A percentile compares a stretch with the other conserved stretches of the same genome.
Evolutionary conservation across 352 stramenopile genomes (phyloP).

Genomic region (Pythium aphanidermatum): DNA sequence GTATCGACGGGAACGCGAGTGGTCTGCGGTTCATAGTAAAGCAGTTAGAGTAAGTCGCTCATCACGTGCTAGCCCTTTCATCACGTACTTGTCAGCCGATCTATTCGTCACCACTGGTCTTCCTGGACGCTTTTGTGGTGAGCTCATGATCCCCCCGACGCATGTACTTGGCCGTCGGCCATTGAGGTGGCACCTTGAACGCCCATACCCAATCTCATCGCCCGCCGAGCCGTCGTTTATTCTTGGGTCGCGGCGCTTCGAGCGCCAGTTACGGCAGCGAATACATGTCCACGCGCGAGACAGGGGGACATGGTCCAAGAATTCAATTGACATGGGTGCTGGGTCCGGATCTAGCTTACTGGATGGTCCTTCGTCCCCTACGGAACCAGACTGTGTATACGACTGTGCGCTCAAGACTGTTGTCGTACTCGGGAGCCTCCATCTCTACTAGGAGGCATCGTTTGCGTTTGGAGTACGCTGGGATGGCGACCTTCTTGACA

Average conservation of each 20-base stretch:
- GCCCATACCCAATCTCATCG: no score
- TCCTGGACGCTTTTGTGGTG: constrained; percentile 2
- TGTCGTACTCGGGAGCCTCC: constrained; percentile 5
- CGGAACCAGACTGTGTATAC: constrained; percentile 6
- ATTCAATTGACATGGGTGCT: no score
- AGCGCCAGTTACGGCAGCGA: constrained; percentile 4
- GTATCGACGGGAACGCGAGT: constrained; percentile 18
- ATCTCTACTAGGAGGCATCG: background rate
- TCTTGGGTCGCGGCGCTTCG: constrained; percentile 4
- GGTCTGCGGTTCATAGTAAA: no score
- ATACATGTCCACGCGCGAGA: no score
- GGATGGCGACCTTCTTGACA: background rate
- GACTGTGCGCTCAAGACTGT: background rate
- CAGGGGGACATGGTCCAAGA: no score
- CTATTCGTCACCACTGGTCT: background rate
- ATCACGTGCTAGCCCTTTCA: background rate
- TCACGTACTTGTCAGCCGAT: background rate
- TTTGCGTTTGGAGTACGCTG: constrained; percentile 4
- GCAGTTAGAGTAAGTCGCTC: no score
- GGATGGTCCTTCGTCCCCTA: constrained; percentile 2
- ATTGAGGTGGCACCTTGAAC: no score
- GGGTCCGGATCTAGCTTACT: no score
- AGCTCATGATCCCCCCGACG: background rate
- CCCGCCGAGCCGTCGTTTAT: no score
- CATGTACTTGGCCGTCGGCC: no score